Conservation (phyloP, 2,329 filamentous ascomycete genomes). For the Huntiella savannae region DNA sequence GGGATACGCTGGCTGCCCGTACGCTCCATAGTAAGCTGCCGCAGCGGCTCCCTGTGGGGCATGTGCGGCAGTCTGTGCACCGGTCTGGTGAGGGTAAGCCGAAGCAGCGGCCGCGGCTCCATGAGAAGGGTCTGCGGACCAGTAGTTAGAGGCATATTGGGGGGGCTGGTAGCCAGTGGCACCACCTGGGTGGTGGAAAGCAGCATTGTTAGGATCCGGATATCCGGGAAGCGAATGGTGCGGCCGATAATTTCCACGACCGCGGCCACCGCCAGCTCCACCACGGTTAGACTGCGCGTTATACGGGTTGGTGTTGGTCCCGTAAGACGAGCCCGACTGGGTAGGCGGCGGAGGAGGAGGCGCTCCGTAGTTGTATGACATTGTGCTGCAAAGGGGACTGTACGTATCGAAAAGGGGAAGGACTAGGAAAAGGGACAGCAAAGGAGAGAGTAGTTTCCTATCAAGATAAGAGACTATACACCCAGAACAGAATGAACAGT, state of each 20-base stretch:
- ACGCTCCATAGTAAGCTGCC: constrained; percentile 8
- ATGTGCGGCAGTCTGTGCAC: neutral
- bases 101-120: constrained; percentile 5
- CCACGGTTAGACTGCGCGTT: constrained; percentile 13
- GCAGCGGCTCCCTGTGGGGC: constrained; percentile 1
- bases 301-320: constrained; percentile 20
- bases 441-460: neutral
- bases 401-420: neutral
- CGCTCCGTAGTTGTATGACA: constrained; percentile 37
- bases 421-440: neutral
- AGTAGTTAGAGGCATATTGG: constrained; percentile 26
- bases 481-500: too few relatives aligned
- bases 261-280: constrained; percentile 13
- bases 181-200: constrained; percentile 29
- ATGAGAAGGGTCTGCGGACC: constrained; percentile 6
- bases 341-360: constrained; percentile 29
- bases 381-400: constrained; percentile 13
- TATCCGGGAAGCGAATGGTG: constrained; percentile 19
- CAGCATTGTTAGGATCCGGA: constrained; percentile 23
- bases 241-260: constrained; percentile 7
- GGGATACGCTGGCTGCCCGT: constrained; percentile 19
- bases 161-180: constrained; percentile 37
- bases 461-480: neutral
- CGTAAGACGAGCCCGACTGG: constrained; percentile 24
- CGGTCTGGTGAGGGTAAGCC: constrained; percentile 5